Evolutionary conservation across 2,329 filamentous ascomycete species (phyloP), one percentile per base, ranked within the genome.

Genomic region (Ophiostoma himal-ulmi): DNA sequence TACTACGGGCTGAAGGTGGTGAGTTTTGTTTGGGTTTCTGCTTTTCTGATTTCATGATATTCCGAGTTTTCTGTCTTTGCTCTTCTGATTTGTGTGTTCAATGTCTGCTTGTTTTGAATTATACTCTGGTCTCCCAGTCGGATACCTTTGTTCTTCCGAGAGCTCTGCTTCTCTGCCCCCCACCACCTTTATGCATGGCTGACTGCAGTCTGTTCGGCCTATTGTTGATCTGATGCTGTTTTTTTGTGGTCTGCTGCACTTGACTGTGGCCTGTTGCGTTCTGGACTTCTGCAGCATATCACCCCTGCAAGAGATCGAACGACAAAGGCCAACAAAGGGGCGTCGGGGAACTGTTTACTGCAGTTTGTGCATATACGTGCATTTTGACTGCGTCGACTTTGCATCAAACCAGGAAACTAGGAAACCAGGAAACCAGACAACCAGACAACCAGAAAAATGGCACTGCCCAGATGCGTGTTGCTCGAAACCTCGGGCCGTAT

Each of bases 1-100:
- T 96, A 93, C 78, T 98, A 97, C 79, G 95, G 95, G 7, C 82
- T 99, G 72, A 95, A 94, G 78, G 79, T 94, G 79, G 90, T 93
- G 80, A 76, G 86, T 76, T 30, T 22, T 30, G 41, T 48, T 30
- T 52, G 10, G 10, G 30, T 20, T 36, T 62, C 48, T 39, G 20
- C 20, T 48, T 41, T 20, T n/a, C 26, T 48, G 14, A 20, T 48
- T 44, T 48, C 6, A 14, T 48, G 44, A 17, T 14, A 17, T n/a
- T 48, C 30, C 30, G 80, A 76, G 86, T 76, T 34, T 20, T 37
- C 57, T 60, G 37, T 22, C 20, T 60, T 41, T 37, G 17, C 26
- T 44, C 30, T 17, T 30, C 3, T 68, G 48, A 52, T 48, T 7
- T 44, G 13, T 54, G 3, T 30, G 5, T 34, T 30, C 30, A 17